Evolutionary conservation across 1,139 yeast genomes (phyloP).

Genomic region (Candida anutae): DNA sequence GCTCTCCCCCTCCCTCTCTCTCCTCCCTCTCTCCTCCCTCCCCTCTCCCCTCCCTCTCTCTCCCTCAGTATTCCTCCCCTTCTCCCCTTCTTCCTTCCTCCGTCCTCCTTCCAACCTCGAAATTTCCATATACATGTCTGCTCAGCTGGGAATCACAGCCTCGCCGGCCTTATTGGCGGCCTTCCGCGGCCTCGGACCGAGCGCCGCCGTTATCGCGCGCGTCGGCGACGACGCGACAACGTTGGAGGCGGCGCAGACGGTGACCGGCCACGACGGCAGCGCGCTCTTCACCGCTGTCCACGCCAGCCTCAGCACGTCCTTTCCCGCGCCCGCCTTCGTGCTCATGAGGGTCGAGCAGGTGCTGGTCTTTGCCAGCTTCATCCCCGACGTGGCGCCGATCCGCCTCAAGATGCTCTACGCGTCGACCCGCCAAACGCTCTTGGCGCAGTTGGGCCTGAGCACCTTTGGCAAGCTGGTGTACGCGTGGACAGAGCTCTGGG

Average conservation of each 20-base stretch:
- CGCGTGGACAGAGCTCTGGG: conserved; percentile 54
- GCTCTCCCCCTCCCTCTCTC: too few species aligned
- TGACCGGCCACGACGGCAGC: conserved; percentile 12
- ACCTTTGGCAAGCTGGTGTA: conserved; percentile 44
- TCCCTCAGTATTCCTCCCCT: too few species aligned
- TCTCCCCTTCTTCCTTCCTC: too few species aligned
- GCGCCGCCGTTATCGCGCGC: conserved; percentile 30
- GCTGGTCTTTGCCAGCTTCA: conserved; percentile 65
- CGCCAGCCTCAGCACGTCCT: conserved; percentile 22
- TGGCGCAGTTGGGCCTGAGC: conserved; percentile 64
- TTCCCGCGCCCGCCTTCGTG: conserved; percentile 54
- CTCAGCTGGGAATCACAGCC: conserved; percentile 63
- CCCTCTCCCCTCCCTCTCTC: too few species aligned
- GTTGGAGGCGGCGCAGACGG: conserved; percentile 18
- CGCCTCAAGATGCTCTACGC: conserved; percentile 91
- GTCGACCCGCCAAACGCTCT: conserved; percentile 70
- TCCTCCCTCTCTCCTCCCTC: too few species aligned
- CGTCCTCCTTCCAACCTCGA: too few species aligned
- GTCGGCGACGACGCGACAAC: conserved; percentile 40
- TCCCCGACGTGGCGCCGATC: conserved; percentile 81
- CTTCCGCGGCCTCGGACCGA: conserved; percentile 15
- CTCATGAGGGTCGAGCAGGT: conserved; percentile 35
- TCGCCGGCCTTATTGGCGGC: conserved; percentile 32
- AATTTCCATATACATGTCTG: conserved; percentile 62
- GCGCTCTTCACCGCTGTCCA: conserved; percentile 30